Percentiles rank a stretch among this genome's conserved stretches.
phyloP scores from a whole-genome alignment of 306 rosid genomes.

The Rosa multiflora region DNA sequence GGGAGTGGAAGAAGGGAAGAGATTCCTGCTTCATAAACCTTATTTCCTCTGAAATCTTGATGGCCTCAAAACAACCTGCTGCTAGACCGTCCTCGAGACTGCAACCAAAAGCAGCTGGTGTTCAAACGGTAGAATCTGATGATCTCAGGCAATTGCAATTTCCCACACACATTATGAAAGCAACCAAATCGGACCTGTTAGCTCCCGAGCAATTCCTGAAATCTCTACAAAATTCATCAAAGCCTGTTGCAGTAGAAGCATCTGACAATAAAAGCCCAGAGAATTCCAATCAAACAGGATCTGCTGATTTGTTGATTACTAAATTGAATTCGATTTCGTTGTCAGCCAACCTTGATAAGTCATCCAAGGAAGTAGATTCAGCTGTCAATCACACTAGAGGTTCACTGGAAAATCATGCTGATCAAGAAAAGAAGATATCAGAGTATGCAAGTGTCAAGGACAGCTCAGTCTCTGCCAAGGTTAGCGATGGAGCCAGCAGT shows the following conservation, averaged over 20 bases:
- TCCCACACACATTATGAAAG: slow-evolving; percentile 32
- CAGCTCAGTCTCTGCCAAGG: slow-evolving; percentile 88
- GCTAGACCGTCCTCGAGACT: slow-evolving; percentile 49
- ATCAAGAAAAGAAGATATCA: slow-evolving; percentile 76
- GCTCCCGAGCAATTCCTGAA: slow-evolving; percentile 39
- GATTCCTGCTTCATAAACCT: slow-evolving; percentile 24
- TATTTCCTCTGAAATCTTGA: slow-evolving; percentile 31
- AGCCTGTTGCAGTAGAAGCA: slow-evolving; percentile 45
- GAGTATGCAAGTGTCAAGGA: slow-evolving; percentile 79
- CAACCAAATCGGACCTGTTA: slow-evolving; percentile 41
- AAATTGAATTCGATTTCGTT: slow-evolving; percentile 52
- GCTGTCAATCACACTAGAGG: slow-evolving; percentile 52
- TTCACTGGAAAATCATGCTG: slow-evolving; percentile 55
- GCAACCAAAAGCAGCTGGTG: slow-evolving; percentile 48
- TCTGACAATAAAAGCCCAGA: slow-evolving; percentile 45
- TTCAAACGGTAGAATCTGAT: slow-evolving; percentile 45
- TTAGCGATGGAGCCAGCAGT: slow-evolving; percentile 83
- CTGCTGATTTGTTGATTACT: slow-evolving; percentile 50
- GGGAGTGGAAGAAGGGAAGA: no score
- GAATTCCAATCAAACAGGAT: slow-evolving; percentile 39
- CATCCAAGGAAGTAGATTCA: slow-evolving; percentile 41
- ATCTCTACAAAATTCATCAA: slow-evolving; percentile 38
- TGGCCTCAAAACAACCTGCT: slow-evolving; percentile 73
- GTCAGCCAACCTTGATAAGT: slow-evolving; percentile 46
- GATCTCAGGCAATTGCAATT: slow-evolving; percentile 47